Conservation (phyloP, 805 yeast genomes). For the Pichia eremophila region DNA sequence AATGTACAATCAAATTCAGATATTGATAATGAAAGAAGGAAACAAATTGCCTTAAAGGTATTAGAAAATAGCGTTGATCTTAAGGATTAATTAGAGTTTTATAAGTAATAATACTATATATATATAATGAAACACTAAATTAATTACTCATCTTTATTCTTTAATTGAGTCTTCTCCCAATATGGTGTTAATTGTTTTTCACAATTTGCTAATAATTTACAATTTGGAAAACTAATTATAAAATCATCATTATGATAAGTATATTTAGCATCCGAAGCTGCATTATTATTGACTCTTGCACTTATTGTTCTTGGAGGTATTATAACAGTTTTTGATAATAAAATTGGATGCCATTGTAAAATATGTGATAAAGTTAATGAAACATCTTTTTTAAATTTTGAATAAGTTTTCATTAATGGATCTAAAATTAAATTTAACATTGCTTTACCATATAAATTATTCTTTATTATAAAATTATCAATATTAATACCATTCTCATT, state of each 20-base stretch:
- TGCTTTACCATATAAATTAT: constrained; percentile 55
- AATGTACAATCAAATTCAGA: constrained; percentile 20
- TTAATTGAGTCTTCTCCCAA: background rate
- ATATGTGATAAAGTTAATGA: constrained; percentile 75
- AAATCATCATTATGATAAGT: constrained; percentile 60
- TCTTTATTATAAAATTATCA: constrained; percentile 61
- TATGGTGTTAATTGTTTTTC: constrained; percentile 22
- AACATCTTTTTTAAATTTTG: constrained; percentile 49
- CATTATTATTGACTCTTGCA: constrained; percentile 10
- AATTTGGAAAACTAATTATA: constrained; percentile 52
- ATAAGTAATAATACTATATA: too few relatives aligned
- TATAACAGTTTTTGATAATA: constrained; percentile 63
- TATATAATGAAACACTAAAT: too few relatives aligned
- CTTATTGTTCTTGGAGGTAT: constrained; percentile 35
- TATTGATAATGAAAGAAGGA: constrained; percentile 59
- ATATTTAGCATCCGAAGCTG: constrained; percentile 13
- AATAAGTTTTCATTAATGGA: constrained; percentile 57
- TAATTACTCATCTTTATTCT: background rate
- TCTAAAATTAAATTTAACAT: constrained; percentile 77
- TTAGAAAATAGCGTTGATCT: constrained; percentile 40
- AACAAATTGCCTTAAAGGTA: constrained; percentile 68
- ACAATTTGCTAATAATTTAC: constrained; percentile 43
- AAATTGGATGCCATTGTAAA: constrained; percentile 89
- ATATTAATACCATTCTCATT: constrained; percentile 54
- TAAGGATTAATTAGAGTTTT: background rate